phyloP scores from a whole-genome alignment of 139 green algal genomes.

The Chlorella sp. region DNA sequence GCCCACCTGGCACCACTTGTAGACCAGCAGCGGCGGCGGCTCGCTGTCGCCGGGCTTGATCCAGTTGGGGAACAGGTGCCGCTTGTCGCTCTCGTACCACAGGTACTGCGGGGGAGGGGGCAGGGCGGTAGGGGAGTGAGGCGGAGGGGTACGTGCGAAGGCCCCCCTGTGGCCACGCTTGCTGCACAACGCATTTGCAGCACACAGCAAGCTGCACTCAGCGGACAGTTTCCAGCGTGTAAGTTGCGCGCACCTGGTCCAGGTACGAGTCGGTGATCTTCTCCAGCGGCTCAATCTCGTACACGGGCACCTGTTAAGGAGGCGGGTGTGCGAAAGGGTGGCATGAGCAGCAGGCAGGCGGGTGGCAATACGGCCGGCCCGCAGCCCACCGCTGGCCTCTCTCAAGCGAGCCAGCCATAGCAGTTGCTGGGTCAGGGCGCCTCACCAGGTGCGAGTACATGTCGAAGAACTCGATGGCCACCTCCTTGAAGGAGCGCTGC shows the following conservation, averaged over 20 bases:
- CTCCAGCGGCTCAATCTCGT: constrained; percentile 99
- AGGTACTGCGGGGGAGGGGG: constrained; percentile 50
- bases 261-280: constrained; percentile 99
- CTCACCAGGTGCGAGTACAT: constrained; percentile 92
- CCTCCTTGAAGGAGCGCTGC: constrained; percentile 98
- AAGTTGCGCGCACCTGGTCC: constrained; percentile 92
- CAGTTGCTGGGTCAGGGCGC: too few relatives aligned
- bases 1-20: constrained; percentile 92
- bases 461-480: constrained; percentile 91
- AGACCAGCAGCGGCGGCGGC: constrained; percentile 97
- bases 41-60: constrained; percentile 97
- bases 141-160: too few relatives aligned
- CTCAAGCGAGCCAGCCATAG: too few relatives aligned
- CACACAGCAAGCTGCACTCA: too few relatives aligned
- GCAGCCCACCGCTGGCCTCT: too few relatives aligned
- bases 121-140: not conserved
- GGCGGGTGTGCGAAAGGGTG: too few relatives aligned
- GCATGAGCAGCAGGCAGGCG: too few relatives aligned
- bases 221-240: too few relatives aligned
- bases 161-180: too few relatives aligned
- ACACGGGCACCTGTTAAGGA: constrained; percentile 79
- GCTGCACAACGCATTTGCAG: too few relatives aligned
- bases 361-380: too few relatives aligned
- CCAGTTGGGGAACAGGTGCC: constrained; percentile 99
- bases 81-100: constrained; percentile 94